A percentile compares a stretch with the other conserved stretches of the same genome.
Evolutionary conservation across 345 rosid genomes (phyloP).

Genomic region (Lumnitzera racemosa): DNA sequence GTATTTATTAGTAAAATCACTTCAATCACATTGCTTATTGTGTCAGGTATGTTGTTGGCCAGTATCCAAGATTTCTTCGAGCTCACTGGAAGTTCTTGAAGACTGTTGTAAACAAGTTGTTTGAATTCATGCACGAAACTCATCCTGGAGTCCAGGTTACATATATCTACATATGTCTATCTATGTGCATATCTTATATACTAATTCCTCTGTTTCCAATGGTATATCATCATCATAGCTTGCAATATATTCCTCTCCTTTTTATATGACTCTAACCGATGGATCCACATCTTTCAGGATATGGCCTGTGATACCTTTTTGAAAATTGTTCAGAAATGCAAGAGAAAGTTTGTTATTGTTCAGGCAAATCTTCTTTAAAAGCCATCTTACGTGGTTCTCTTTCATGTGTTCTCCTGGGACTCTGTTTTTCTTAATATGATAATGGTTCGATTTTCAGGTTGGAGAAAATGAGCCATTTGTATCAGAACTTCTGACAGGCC

Average conservation of each 20-base stretch:
- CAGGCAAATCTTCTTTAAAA: constrained; percentile 42
- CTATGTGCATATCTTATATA: too few species aligned
- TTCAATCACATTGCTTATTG: constrained; percentile 13
- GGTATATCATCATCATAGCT: too few species aligned
- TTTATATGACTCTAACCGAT: neutral
- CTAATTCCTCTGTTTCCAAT: too few species aligned
- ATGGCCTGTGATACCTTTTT: constrained; percentile 99
- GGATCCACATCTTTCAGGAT: constrained; percentile 44
- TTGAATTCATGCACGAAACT: constrained; percentile 99
- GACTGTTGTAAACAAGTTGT: constrained; percentile 97
- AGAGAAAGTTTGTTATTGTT: constrained; percentile 82
- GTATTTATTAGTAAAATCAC: neutral
- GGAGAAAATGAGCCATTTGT: constrained; percentile 98
- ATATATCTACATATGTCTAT: neutral
- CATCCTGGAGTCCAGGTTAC: constrained; percentile 99
- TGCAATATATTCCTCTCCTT: too few species aligned
- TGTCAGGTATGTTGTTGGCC: constrained; percentile 98
- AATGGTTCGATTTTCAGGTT: constrained; percentile 46
- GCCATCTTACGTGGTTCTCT: too few species aligned
- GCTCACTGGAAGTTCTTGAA: constrained; percentile 99
- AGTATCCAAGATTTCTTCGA: constrained; percentile 96
- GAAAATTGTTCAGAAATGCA: constrained; percentile 99
- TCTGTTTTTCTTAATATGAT: neutral
- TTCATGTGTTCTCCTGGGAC: neutral
- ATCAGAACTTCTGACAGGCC: constrained; percentile 92